Percentiles rank a stretch among this genome's conserved stretches.
These are phyloP conservation scores for Salix purpurea DNA, from an alignment of 345 rosid species.

Conservation along the genomic window DNA sequence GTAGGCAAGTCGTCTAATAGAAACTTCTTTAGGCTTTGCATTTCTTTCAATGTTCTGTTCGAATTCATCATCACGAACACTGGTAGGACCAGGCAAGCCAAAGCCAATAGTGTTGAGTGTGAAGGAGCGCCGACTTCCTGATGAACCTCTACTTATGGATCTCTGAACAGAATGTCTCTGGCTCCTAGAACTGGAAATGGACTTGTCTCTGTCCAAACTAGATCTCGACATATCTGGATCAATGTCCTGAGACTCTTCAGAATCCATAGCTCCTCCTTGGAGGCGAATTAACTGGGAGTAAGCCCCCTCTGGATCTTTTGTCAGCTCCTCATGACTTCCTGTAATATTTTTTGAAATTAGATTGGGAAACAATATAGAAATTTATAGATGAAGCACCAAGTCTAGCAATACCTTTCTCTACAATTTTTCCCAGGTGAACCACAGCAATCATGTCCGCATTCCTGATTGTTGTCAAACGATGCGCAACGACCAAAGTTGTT, in stretches of 20 bases:
- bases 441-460: slow-evolving; percentile 71
- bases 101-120: slow-evolving; percentile 13
- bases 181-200: slow-evolving; percentile 26
- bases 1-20: slow-evolving; percentile 50
- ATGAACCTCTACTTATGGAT: slow-evolving; percentile 43
- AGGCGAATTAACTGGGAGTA: slow-evolving; percentile 70
- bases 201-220: slow-evolving; percentile 9
- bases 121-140: slow-evolving; percentile 42
- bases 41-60: slow-evolving; percentile 3
- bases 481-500: slow-evolving; percentile 86
- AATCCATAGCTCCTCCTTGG: slow-evolving; percentile 56
- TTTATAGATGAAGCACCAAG: neutral
- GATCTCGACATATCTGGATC: slow-evolving; percentile 16
- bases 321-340: slow-evolving; percentile 66
- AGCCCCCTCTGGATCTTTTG: slow-evolving; percentile 58
- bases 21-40: slow-evolving; percentile 42
- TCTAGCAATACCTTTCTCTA: slow-evolving; percentile 61
- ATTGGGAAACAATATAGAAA: neutral
- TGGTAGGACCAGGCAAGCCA: slow-evolving; percentile 30
- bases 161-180: slow-evolving; percentile 21
- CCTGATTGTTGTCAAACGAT: slow-evolving; percentile 74
- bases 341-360: neutral
- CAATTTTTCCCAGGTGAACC: slow-evolving; percentile 65
- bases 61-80: slow-evolving; percentile 9
- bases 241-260: slow-evolving; percentile 15